These are phyloP conservation scores for Hagleromyces aurorensis DNA, from an alignment of 805 yeast genomes.

Conservation along the genomic window DNA sequence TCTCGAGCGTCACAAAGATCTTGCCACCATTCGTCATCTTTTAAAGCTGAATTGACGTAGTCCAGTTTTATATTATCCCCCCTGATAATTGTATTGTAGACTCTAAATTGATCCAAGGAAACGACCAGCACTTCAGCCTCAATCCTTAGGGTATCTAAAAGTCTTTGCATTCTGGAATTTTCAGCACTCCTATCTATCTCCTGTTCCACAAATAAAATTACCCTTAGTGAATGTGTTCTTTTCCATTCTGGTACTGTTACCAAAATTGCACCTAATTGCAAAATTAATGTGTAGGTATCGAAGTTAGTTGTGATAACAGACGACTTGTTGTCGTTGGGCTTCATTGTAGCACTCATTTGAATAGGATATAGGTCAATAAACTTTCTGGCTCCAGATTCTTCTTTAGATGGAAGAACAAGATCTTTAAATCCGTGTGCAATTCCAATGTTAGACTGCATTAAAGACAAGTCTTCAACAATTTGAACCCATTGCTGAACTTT, in stretches of 20 bases:
- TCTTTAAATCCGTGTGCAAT: slow-evolving; percentile 81
- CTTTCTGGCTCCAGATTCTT: slow-evolving; percentile 32
- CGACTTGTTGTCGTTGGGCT: slow-evolving; percentile 13
- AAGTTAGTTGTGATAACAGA: slow-evolving; percentile 76
- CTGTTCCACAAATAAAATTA: slow-evolving; percentile 84
- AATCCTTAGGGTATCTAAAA: slow-evolving; percentile 73
- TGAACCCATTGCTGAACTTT: slow-evolving; percentile 83
- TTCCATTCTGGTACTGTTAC: slow-evolving; percentile 94
- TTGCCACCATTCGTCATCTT: slow-evolving; percentile 81
- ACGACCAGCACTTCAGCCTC: slow-evolving; percentile 73
- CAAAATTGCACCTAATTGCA: slow-evolving; percentile 89
- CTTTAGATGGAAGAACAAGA: slow-evolving; percentile 52
- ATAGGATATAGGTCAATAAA: slow-evolving; percentile 91
- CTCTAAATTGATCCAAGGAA: slow-evolving; percentile 49
- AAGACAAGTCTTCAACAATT: slow-evolving; percentile 78
- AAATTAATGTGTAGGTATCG: slow-evolving; percentile 88
- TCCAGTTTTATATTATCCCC: slow-evolving; percentile 45
- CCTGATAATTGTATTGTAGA: slow-evolving; percentile 70
- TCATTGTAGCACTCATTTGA: slow-evolving; percentile 84
- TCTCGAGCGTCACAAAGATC: slow-evolving; percentile 54
- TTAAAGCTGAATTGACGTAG: slow-evolving; percentile 43
- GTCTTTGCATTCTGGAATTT: slow-evolving; percentile 45
- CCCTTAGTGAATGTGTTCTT: slow-evolving; percentile 61
- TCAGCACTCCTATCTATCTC: slow-evolving; percentile 67
- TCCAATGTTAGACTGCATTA: slow-evolving; percentile 87